phyloP scores from a whole-genome alignment of 2,329 filamentous ascomycete species.

The Aspergillus oerlinghausenensis region DNA sequence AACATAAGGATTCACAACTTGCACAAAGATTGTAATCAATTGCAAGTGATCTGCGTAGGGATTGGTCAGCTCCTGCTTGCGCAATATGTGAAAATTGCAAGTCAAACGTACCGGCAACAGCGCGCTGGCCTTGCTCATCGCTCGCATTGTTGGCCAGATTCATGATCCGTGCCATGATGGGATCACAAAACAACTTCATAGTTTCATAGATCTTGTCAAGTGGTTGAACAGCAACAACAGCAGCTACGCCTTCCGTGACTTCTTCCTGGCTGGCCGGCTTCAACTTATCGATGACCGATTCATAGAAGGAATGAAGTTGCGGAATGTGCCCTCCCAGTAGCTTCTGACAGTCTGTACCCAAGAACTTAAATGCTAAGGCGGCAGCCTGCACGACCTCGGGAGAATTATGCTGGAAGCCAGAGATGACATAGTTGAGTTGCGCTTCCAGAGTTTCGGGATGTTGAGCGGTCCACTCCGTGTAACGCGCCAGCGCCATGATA shows the following conservation, averaged over 20 bases:
- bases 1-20: constrained; percentile 70
- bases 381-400: constrained; percentile 88
- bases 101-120: constrained; percentile 64
- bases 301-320: constrained; percentile 88
- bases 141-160: constrained; percentile 78
- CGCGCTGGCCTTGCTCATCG: constrained; percentile 76
- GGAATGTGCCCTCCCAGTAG: constrained; percentile 77
- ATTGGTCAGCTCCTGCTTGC: constrained; percentile 9
- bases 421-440: constrained; percentile 93
- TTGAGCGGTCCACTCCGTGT: constrained; percentile 95
- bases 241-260: constrained; percentile 90
- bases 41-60: constrained; percentile 69
- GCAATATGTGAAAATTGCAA: neutral
- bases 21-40: constrained; percentile 84
- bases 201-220: constrained; percentile 73
- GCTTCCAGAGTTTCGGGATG: constrained; percentile 89
- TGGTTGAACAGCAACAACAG: constrained; percentile 83
- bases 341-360: constrained; percentile 90
- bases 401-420: constrained; percentile 81
- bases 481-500: constrained; percentile 93
- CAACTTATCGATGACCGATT: constrained; percentile 80
- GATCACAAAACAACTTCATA: constrained; percentile 89
- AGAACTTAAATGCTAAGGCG: constrained; percentile 91
- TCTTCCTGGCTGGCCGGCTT: constrained; percentile 88
- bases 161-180: constrained; percentile 81